These are phyloP conservation scores for Aspergillus hortae DNA, from an alignment of 2,329 filamentous ascomycete species.

Conservation along the genomic window DNA sequence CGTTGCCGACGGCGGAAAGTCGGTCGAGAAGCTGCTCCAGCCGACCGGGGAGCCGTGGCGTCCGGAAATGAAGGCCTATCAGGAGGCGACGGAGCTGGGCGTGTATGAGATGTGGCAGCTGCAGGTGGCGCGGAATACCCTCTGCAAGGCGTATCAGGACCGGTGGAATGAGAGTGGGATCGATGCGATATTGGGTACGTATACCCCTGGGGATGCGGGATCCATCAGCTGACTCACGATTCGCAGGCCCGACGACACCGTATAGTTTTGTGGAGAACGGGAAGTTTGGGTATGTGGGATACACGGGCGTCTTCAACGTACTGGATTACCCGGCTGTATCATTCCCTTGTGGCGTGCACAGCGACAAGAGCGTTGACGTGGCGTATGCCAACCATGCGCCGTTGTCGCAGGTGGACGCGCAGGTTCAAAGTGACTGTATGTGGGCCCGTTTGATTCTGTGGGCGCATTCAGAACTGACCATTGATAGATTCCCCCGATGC, in stretches of 20 bases:
- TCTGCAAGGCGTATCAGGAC: conserved; percentile 30
- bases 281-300: conserved; percentile 15
- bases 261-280: conserved; percentile 18
- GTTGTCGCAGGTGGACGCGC: conserved; percentile 9
- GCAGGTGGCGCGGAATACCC: conserved; percentile 44
- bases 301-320: conserved; percentile 19
- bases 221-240: not conserved
- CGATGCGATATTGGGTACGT: conserved; percentile 20
- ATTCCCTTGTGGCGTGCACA: conserved; percentile 17
- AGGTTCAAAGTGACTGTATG: conserved; percentile 11
- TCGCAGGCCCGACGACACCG: conserved; percentile 15
- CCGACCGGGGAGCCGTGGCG: conserved; percentile 35
- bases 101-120: conserved; percentile 48
- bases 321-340: conserved; percentile 19
- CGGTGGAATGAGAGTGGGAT: conserved; percentile 10
- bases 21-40: conserved; percentile 24
- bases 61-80: conserved; percentile 48
- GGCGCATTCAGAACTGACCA: not conserved
- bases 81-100: conserved; percentile 42
- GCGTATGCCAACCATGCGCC: conserved; percentile 1
- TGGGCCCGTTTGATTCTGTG: not conserved
- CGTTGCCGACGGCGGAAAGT: conserved; percentile 51
- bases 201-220: not conserved
- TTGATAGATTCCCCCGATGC: conserved; percentile 5
- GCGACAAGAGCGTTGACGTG: conserved; percentile 9